Percentiles rank a stretch among this genome's conserved stretches.
Conservation (phyloP, 169 alveolate species). For the Plasmodium sp. region DNA sequence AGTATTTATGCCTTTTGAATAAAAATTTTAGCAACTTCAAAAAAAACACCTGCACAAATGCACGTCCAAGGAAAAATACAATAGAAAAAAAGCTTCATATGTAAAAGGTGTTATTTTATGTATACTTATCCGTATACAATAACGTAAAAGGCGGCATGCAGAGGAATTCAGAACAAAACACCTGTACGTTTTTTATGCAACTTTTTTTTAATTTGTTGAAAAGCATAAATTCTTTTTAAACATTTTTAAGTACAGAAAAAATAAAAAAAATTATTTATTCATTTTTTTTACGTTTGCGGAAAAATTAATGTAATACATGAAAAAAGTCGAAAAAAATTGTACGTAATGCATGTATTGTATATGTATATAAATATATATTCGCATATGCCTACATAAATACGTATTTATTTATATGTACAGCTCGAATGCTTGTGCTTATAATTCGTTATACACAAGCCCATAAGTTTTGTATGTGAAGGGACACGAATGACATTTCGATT, state of each 20-base stretch:
- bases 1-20: conserved; percentile 13
- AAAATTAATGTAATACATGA: conserved; percentile 7
- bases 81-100: neutral
- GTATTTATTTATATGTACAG: conserved; percentile 4
- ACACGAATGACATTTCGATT: neutral
- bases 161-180: conserved; percentile 36
- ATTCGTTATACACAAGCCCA: neutral
- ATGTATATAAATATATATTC: conserved; percentile 11
- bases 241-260: neutral
- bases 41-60: neutral
- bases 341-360: conserved; percentile 10
- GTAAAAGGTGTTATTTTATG: neutral
- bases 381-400: neutral
- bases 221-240: neutral
- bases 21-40: neutral
- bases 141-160: neutral
- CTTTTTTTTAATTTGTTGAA: neutral
- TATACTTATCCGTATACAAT: neutral
- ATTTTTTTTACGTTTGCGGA: neutral
- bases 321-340: neutral
- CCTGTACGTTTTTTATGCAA: conserved; percentile 5
- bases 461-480: neutral
- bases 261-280: neutral
- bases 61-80: neutral
- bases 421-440: neutral